Evolutionary conservation across 2,329 filamentous ascomycete species (phyloP), one percentile per base, ranked within the genome.

Genomic region (Clarireedia hainanense): DNA sequence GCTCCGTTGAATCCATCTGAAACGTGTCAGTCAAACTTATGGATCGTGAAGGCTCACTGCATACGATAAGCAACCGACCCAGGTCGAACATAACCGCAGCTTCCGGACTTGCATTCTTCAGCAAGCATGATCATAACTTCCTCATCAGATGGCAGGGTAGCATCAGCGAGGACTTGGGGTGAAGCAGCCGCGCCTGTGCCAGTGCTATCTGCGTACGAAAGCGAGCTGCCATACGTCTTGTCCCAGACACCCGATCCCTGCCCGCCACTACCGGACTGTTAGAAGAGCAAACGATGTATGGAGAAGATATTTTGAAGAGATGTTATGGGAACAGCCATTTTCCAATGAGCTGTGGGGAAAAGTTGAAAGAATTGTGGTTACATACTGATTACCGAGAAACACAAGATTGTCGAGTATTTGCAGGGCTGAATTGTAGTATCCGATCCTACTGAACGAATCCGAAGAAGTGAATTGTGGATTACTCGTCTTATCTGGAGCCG

Each of bases 1-100:
- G 78, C 75, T 50, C 86, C 86, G 40, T 73, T 78, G 72, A 89
- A 91, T 58, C 87, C 88, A 71, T 89, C 80, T 86, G 61, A 40
- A 36, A 5, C 24, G 12, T 2, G 36, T 68, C 57, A 65, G 56
- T 27, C 6, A 24, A 20, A 6, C 20, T 42, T 10, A 30, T 27
- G 26, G 15, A 34, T 4, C 12, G 50, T 9, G 23, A 9, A 34
- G 20, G n/a, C 30, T 30, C 27, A 37, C 30, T 50, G 67, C 72
- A 64, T 68, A 78, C 75, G 76, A 63, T 80, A 74, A 37, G 78
- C 75, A 40, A 77, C 74, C 39, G 74, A 71, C 7, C 75, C 74
- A 17, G 76, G 73, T 42, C 78, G 73, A 59, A 70, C 69, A 64
- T 73, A 76, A 6, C 76, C 76, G 63, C 78, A 81, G 45, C 63